A percentile compares a stretch with the other conserved stretches of the same genome.
phyloP scores from a whole-genome alignment of 164 flowering plant genomes.

The grape (Vitis vinifera) region DNA sequence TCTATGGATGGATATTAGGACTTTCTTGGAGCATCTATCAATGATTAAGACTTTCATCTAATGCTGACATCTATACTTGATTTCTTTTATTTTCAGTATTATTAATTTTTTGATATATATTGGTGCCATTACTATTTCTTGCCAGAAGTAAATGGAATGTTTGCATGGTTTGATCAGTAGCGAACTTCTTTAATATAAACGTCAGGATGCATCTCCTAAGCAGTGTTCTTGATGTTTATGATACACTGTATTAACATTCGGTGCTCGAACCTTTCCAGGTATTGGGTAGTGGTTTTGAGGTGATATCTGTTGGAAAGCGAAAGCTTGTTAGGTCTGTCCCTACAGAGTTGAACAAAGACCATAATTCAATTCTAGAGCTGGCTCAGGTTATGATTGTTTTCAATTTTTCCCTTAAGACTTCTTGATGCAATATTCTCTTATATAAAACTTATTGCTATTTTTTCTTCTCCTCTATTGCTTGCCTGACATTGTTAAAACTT shows the following conservation, averaged over 20 bases:
- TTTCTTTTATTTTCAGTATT: background rate
- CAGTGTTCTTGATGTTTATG: background rate
- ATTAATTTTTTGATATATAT: background rate
- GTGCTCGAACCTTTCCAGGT: slow-evolving; percentile 41
- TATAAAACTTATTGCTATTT: background rate
- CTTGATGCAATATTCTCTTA: background rate
- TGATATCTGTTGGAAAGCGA: slow-evolving; percentile 85
- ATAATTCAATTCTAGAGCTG: slow-evolving; percentile 89
- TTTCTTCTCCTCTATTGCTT: background rate
- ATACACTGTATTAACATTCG: slow-evolving; percentile 3
- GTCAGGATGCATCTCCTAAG: background rate
- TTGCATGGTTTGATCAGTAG: background rate
- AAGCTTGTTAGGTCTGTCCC: slow-evolving; percentile 96
- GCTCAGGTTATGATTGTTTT: slow-evolving; percentile 67
- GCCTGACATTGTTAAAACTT: background rate
- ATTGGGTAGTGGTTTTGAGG: slow-evolving; percentile 92
- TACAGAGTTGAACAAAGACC: slow-evolving; percentile 95
- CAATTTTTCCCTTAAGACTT: background rate
- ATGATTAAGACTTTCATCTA: background rate
- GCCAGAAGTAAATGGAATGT: background rate
- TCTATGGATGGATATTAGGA: background rate
- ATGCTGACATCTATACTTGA: background rate
- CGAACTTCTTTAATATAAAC: background rate
- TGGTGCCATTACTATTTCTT: background rate
- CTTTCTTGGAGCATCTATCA: background rate